Conservation (phyloP, 495 filamentous ascomycete species). For the Talaromyces liani region DNA sequence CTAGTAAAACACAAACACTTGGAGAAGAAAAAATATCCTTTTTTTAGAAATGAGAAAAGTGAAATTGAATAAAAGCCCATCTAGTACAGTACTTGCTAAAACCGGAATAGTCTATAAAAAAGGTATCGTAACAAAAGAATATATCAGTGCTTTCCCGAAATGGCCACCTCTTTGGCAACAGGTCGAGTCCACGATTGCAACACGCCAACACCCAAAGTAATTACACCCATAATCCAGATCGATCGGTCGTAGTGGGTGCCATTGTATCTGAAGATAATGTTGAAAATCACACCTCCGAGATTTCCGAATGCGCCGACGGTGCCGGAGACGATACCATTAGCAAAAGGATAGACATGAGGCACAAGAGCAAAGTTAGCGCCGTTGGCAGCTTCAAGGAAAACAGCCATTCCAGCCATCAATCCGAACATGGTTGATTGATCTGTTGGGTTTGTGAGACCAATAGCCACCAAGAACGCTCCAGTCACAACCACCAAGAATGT, state of each 20-base stretch:
- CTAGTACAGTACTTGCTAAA: background rate
- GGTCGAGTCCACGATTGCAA: constrained; percentile 65
- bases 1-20: no score
- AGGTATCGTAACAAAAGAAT: background rate
- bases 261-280: constrained; percentile 76
- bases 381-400: constrained; percentile 81
- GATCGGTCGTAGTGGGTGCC: constrained; percentile 56
- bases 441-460: constrained; percentile 59
- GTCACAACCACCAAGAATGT: constrained; percentile 53
- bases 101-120: background rate
- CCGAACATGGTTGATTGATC: constrained; percentile 63
- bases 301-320: constrained; percentile 75
- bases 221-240: constrained; percentile 78
- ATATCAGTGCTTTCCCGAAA: background rate
- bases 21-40: no score
- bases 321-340: constrained; percentile 70
- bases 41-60: background rate
- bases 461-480: constrained; percentile 61
- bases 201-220: constrained; percentile 61
- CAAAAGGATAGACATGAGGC: constrained; percentile 74
- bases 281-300: constrained; percentile 78
- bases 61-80: background rate
- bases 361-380: constrained; percentile 81
- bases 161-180: constrained; percentile 20
- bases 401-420: constrained; percentile 61